Conservation (phyloP, 2,329 filamentous ascomycete genomes). For the Penicillium hordei region DNA sequence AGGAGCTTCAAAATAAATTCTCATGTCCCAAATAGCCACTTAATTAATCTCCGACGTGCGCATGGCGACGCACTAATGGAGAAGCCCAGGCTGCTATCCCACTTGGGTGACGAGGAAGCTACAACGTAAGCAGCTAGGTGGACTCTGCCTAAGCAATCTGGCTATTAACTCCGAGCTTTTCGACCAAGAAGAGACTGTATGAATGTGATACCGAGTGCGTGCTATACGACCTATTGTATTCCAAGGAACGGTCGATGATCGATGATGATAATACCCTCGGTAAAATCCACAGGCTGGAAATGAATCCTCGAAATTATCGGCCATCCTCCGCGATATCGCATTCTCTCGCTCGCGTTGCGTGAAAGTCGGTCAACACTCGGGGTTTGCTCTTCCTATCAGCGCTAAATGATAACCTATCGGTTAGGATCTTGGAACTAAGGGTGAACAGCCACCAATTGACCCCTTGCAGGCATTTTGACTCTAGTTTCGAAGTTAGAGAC, state of each 20-base stretch:
- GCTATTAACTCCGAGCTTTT: background rate
- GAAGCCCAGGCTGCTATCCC: background rate
- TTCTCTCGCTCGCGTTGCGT: background rate
- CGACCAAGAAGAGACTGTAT: background rate
- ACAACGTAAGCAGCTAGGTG: background rate
- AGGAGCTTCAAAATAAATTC: background rate
- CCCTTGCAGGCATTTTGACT: slow-evolving; percentile 12
- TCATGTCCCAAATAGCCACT: slow-evolving; percentile 3
- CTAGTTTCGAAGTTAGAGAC: background rate
- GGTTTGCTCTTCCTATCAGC: slow-evolving; percentile 12
- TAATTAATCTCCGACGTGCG: slow-evolving; percentile 13
- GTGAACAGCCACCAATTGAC: slow-evolving; percentile 7
- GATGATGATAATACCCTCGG: background rate
- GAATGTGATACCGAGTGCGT: background rate
- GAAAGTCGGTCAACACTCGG: slow-evolving; percentile 23
- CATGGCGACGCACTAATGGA: slow-evolving; percentile 9
- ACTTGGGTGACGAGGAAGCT: background rate
- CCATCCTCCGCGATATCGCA: background rate
- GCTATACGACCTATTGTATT: background rate
- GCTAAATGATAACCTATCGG: slow-evolving; percentile 8
- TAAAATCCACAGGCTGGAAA: background rate
- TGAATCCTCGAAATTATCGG: background rate
- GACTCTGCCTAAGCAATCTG: background rate
- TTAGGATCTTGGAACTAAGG: slow-evolving; percentile 11
- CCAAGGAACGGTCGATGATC: background rate